Evolutionary conservation across 495 filamentous ascomycete species (phyloP), one percentile per base, ranked within the genome.

Genomic region (Aspergillus conjunctus): DNA sequence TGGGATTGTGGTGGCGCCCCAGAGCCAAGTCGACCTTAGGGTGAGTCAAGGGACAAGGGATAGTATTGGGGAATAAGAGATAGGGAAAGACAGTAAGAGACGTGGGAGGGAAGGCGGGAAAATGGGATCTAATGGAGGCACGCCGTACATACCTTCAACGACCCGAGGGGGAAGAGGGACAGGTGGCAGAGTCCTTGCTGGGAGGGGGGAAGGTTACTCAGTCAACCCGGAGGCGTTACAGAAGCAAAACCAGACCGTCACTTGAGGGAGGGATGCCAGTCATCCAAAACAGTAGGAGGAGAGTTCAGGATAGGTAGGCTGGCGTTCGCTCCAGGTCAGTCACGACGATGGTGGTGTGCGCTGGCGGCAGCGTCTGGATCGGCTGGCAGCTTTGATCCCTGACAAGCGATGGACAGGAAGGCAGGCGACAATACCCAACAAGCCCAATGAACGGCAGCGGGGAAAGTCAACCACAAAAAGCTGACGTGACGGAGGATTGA

Each of bases 311-410:
- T 53, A 31, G 51, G 51, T 56, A 20, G 60, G 45, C 56, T 63
- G 56, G 59, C 43, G 52, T 58, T 41, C 51, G 51, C 51, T 26
- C 26, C 49, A 37, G 58, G 20, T 20, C 21, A 55, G 41, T 64
- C 54, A 62, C 51, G 64, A 64, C 60, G 64, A 53, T 39, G 53
- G 56, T 62, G 64, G 50, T 62, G 67, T 55, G 61, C 18, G 44
- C 51, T 63, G 67, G 62, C 64, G 64, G 66, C 60, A 62, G 62
- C 54, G 64, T 67, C 67, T 69, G 67, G 67, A 69, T 69, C 67
- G 62, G 60, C 64, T 64, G 67, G 64, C 58, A 67, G 59, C 37
- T 64, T 56, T 65, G 67, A 69, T 69, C 64, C 64, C 59, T 64
- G 64, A 58, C 56, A 59, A 33, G 59, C 58, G 56, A 49, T 37